These are phyloP conservation scores for Lanmaoa pseudosensibilis DNA, from an alignment of 768 basidiomycete genomes.

Conservation along the genomic window DNA sequence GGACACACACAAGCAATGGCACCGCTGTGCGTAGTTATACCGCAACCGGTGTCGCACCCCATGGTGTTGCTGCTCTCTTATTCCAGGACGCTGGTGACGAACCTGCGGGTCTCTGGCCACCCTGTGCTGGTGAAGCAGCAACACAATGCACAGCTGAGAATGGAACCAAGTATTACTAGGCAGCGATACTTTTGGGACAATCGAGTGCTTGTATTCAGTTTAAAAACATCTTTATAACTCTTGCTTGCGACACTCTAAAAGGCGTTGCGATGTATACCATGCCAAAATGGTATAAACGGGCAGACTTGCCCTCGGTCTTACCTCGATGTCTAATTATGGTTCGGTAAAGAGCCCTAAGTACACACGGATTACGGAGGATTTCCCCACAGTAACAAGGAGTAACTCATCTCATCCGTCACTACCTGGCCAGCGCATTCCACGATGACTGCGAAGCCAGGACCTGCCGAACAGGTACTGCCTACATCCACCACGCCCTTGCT, in stretches of 20 bases:
- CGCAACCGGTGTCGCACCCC: conserved; percentile 50
- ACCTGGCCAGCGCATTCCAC: not conserved
- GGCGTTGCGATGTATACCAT: too few relatives aligned
- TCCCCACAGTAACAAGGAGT: not conserved
- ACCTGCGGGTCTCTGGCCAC: conserved; percentile 55
- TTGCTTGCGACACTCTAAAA: not conserved
- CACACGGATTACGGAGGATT: not conserved
- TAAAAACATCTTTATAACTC: not conserved
- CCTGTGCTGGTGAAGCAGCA: conserved; percentile 45
- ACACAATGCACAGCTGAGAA: conserved; percentile 60
- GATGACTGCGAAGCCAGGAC: conserved; percentile 12
- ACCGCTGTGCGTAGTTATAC: conserved; percentile 59
- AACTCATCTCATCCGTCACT: not conserved
- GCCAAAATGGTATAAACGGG: too few relatives aligned
- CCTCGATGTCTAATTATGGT: conserved; percentile 5
- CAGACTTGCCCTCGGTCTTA: too few relatives aligned
- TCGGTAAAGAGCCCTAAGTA: not conserved
- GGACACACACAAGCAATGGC: conserved; percentile 69
- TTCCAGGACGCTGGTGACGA: conserved; percentile 68
- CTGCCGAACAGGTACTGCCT: not conserved
- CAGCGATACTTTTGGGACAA: not conserved
- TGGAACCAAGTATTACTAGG: conserved; percentile 42
- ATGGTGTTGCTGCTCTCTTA: conserved; percentile 65
- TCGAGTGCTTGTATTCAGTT: not conserved
- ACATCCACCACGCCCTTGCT: conserved; percentile 22